A percentile compares a stretch with the other conserved stretches of the same genome.
phyloP scores from a whole-genome alignment of 2,329 filamentous ascomycete genomes.

The Aspergillus felis region DNA sequence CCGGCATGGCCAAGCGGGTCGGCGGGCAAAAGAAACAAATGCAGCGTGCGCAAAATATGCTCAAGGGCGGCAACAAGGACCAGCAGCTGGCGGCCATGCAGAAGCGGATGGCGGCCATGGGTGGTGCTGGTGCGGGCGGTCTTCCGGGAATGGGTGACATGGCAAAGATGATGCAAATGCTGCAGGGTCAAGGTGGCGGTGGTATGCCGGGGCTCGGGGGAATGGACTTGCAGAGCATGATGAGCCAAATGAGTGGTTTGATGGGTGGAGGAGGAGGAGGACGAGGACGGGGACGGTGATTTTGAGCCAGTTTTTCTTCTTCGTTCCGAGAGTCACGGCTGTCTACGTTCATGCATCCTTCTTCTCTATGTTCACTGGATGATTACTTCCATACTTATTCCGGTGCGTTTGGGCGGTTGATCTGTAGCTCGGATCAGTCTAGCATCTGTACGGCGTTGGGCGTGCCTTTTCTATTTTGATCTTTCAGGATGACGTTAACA shows the following conservation, averaged over 20 bases:
- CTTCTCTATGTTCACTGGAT: conserved; percentile 8
- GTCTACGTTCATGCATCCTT: neutral
- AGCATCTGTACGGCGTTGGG: conserved; percentile 18
- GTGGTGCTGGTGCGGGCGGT: conserved; percentile 61
- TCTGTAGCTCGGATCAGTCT: neutral
- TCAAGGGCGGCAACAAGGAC: conserved; percentile 85
- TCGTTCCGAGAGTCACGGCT: neutral
- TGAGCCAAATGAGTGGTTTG: conserved; percentile 69
- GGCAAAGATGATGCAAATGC: conserved; percentile 96
- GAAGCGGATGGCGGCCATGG: conserved; percentile 90
- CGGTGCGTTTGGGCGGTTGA: conserved; percentile 7
- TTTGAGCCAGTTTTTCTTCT: neutral
- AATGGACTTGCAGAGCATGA: conserved; percentile 67
- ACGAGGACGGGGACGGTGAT: conserved; percentile 30
- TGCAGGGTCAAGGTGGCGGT: conserved; percentile 70
- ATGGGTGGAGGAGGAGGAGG: conserved; percentile 31
- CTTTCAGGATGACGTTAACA: neutral
- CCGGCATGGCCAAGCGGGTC: conserved; percentile 98
- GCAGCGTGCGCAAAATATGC: conserved; percentile 84
- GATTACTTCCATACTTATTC: conserved; percentile 14
- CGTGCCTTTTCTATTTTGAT: conserved; percentile 5
- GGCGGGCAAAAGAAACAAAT: conserved; percentile 97
- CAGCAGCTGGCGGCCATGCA: conserved; percentile 97
- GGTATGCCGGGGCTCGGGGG: conserved; percentile 59
- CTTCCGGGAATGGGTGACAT: conserved; percentile 70